These are phyloP conservation scores for Boletus vermiculosoides DNA, from an alignment of 768 basidiomycete genomes.

Conservation along the genomic window DNA sequence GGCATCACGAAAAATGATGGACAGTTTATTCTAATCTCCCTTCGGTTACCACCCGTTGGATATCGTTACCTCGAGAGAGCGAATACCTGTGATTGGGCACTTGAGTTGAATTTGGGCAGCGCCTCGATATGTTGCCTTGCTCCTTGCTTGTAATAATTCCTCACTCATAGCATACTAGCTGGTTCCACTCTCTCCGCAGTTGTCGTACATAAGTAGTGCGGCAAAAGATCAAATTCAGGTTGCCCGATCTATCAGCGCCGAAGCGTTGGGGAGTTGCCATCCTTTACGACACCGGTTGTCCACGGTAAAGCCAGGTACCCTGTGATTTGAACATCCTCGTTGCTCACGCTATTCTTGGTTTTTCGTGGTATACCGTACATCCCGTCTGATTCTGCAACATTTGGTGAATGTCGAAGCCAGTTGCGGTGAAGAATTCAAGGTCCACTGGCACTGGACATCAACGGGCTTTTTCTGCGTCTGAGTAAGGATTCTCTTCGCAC, in stretches of 20 bases:
- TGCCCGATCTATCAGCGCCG: constrained; percentile 1
- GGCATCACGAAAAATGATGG: constrained; percentile 79
- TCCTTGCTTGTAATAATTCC: constrained; percentile 3
- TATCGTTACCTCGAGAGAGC: constrained; percentile 1
- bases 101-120: constrained; percentile 5
- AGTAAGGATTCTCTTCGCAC: constrained; percentile 31
- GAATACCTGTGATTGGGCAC: constrained; percentile 3
- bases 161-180: constrained; percentile 3
- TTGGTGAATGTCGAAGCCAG: constrained; percentile 21
- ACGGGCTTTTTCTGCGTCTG: constrained; percentile 46
- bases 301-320: background rate
- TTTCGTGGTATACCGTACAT: background rate
- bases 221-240: background rate
- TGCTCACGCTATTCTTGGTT: constrained; percentile 2
- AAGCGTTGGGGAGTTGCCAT: background rate
- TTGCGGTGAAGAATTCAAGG: constrained; percentile 9
- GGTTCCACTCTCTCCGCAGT: background rate
- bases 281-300: constrained; percentile 18
- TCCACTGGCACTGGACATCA: constrained; percentile 19
- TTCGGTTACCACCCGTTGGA: background rate
- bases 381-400: background rate
- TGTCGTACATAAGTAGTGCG: constrained; percentile 3
- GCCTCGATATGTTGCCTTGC: constrained; percentile 8
- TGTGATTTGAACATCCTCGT: constrained; percentile 5
- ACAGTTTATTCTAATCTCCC: constrained; percentile 51